Percentiles rank a stretch among this genome's conserved stretches.
These are phyloP conservation scores for Sonneratia caseolaris DNA, from an alignment of 345 rosid species.

Conservation along the genomic window DNA sequence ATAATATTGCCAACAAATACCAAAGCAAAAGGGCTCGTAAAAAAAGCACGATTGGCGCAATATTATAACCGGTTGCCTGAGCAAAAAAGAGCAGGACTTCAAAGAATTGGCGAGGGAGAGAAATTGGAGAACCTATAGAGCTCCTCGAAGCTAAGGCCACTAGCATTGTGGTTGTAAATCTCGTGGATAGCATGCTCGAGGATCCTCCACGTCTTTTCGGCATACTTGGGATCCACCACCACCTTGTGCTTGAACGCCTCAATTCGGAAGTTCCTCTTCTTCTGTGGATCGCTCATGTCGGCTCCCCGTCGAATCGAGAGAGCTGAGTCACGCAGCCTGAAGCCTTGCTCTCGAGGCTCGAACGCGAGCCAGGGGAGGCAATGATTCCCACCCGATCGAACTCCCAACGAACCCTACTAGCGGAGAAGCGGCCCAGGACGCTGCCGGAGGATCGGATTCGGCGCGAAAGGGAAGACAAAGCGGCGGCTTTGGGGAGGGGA, in stretches of 20 bases:
- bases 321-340: not conserved
- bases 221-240: conserved; percentile 95
- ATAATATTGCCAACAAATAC: too few species aligned
- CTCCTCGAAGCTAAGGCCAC: conserved; percentile 96
- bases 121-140: conserved; percentile 57
- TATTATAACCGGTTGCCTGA: not conserved
- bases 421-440: not conserved
- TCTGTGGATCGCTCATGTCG: conserved; percentile 74
- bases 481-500: too few species aligned
- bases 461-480: too few species aligned
- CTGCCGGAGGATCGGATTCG: too few species aligned
- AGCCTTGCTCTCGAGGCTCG: not conserved
- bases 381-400: not conserved
- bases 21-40: not conserved
- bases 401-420: not conserved
- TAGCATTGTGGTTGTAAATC: conserved; percentile 98
- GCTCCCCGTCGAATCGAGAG: not conserved
- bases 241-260: conserved; percentile 98
- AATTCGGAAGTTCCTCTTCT: conserved; percentile 93
- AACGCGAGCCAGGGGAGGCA: not conserved
- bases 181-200: conserved; percentile 95
- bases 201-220: conserved; percentile 96
- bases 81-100: not conserved
- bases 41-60: not conserved
- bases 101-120: not conserved